Percentiles rank a stretch among this genome's conserved stretches.
Conservation (phyloP, 768 basidiomycete genomes). For the Infundibulicybe gibba region DNA sequence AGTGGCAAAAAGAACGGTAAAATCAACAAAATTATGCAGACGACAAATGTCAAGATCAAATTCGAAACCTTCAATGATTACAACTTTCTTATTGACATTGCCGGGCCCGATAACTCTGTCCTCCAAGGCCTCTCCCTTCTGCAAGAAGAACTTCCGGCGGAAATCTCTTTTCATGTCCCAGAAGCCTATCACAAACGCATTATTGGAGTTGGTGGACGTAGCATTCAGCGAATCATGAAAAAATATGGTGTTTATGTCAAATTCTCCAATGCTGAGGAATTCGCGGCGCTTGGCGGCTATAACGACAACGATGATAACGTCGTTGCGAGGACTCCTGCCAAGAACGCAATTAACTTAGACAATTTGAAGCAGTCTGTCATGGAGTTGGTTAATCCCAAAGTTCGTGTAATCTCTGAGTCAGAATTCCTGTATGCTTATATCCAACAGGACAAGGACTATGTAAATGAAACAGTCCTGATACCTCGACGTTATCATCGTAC, state of each 20-base stretch:
- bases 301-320: constrained; percentile 99
- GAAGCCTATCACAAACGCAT: constrained; percentile 99
- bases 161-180: constrained; percentile 98
- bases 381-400: constrained; percentile 97
- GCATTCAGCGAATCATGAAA: constrained; percentile 99
- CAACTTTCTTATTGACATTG: constrained; percentile 91
- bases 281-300: constrained; percentile 91
- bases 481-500: constrained; percentile 95
- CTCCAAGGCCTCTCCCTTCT: constrained; percentile 85
- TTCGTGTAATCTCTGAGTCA: constrained; percentile 19
- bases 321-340: constrained; percentile 95
- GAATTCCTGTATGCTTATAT: constrained; percentile 1
- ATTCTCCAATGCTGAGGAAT: constrained; percentile 97
- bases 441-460: constrained; percentile 91
- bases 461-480: constrained; percentile 89
- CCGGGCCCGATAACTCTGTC: constrained; percentile 80
- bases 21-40: constrained; percentile 99
- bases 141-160: constrained; percentile 97
- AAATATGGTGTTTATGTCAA: constrained; percentile 99
- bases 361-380: constrained; percentile 95
- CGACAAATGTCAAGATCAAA: constrained; percentile 95
- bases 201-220: constrained; percentile 96
- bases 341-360: constrained; percentile 94
- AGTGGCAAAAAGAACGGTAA: constrained; percentile 99
- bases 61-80: constrained; percentile 98